Evolutionary conservation across 768 basidiomycete species (phyloP), one percentile per base, ranked within the genome.

Genomic region (Psilocybe sp.): DNA sequence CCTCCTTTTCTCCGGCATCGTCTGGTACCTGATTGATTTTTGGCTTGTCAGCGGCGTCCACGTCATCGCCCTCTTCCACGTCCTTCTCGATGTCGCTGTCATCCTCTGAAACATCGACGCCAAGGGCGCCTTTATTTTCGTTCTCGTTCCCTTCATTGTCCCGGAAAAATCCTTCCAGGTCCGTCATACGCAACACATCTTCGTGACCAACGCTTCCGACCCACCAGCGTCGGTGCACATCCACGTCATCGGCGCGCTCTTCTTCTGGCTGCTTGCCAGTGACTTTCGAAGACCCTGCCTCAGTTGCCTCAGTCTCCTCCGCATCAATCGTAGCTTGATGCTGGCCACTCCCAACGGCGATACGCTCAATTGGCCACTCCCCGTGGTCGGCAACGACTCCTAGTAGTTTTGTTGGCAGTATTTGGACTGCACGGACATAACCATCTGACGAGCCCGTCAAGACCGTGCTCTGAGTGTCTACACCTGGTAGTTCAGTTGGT

Each of bases 391-490:
- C 88, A 36, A 98, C 85, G 43, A 95, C 85, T 15, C 95, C 95
- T 39, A 96, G 71, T 31, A 98, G 76, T 63, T 92, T 91, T 47
- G 89, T 94, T 1, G 95, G 95, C 50, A 95, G 76, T 33, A 97
- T 73, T 60, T 94, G 82, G 2, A 95, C 86, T 13, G 90, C 90
- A 40, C 94, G 82, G 37, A 98, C 76, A 60, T 92, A 78, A 0
- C 95, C 95, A 64, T 98, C 94, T 5, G 92, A 92, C 0, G 93
- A 96, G 5, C 94, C 93, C 1, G 93, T 93, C 1, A 94, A 77
- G 51, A 97, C 79, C 1, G 86, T 81, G 60, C 81, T 84, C 6
- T 78, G 70, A 13, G 84, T 78, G 59, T 86, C 78, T 50, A 82
- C 78, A 42, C 77, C 76, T 1, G 81, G 77, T 49, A 88, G 74